phyloP scores from a whole-genome alignment of 164 flowering plant species.

The Stephania yunnanensis region DNA sequence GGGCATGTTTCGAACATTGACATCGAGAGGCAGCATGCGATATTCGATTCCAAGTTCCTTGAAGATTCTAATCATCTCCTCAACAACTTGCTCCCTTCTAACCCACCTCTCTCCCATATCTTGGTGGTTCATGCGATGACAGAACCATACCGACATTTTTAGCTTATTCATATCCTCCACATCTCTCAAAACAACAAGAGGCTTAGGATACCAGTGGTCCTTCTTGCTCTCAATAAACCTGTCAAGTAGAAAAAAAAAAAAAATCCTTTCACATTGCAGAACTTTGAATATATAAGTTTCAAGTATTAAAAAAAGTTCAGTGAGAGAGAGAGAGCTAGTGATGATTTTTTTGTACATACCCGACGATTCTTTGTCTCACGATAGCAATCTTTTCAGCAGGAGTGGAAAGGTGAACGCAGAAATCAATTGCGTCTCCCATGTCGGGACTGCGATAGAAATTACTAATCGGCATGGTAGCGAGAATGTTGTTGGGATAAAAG shows the following conservation, averaged over 20 bases:
- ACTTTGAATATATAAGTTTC: not conserved
- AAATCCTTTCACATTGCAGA: not conserved
- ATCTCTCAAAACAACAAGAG: slow-evolving; percentile 36
- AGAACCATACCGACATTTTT: slow-evolving; percentile 33
- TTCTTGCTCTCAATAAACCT: slow-evolving; percentile 43
- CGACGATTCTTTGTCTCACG: slow-evolving; percentile 38
- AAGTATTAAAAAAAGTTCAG: not conserved
- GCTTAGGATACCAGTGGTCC: slow-evolving; percentile 47
- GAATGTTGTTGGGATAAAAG: slow-evolving; percentile 49
- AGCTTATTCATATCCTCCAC: slow-evolving; percentile 52
- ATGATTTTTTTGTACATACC: slow-evolving; percentile 21
- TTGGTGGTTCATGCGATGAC: slow-evolving; percentile 48
- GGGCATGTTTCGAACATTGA: slow-evolving; percentile 41
- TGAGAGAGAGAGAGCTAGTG: not conserved
- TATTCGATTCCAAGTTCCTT: slow-evolving; percentile 50
- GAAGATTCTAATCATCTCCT: slow-evolving; percentile 44
- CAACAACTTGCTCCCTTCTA: slow-evolving; percentile 44
- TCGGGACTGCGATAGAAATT: slow-evolving; percentile 59
- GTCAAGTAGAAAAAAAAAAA: slow-evolving; percentile 1
- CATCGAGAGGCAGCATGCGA: slow-evolving; percentile 46
- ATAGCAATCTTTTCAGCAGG: slow-evolving; percentile 44
- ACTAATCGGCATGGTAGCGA: slow-evolving; percentile 42
- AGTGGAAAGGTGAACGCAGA: slow-evolving; percentile 50
- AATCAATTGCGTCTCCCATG: slow-evolving; percentile 52
- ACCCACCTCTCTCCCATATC: slow-evolving; percentile 42